phyloP scores from a whole-genome alignment of 1,284 basidiomycete genomes.

The Ustilago sp. region DNA sequence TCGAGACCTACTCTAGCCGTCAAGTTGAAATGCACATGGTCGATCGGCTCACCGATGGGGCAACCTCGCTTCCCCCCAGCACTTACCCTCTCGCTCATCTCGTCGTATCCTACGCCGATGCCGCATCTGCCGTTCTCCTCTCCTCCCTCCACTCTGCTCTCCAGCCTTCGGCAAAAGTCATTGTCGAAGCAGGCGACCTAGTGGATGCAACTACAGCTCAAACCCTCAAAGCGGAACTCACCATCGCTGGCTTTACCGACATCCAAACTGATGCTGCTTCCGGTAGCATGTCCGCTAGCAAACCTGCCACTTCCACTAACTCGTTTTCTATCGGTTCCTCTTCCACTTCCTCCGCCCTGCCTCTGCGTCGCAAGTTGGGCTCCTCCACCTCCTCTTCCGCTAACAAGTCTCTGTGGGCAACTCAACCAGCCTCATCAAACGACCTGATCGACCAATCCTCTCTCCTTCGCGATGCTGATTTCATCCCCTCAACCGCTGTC shows the following conservation, averaged over 20 bases:
- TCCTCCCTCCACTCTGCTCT: slow-evolving; percentile 46
- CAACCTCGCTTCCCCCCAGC: slow-evolving; percentile 42
- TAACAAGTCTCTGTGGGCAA: slow-evolving; percentile 66
- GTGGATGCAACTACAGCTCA: slow-evolving; percentile 29
- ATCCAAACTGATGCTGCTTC: slow-evolving; percentile 24
- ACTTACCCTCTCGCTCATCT: slow-evolving; percentile 54
- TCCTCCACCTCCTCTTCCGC: slow-evolving; percentile 15
- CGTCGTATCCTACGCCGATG: slow-evolving; percentile 48
- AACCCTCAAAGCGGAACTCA: slow-evolving; percentile 52
- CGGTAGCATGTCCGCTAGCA: slow-evolving; percentile 22
- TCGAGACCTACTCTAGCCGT: slow-evolving; percentile 49
- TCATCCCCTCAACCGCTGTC: slow-evolving; percentile 50
- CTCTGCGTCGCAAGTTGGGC: slow-evolving; percentile 56
- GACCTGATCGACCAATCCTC: slow-evolving; percentile 59
- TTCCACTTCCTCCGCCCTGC: slow-evolving; percentile 42
- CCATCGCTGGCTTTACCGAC: slow-evolving; percentile 57
- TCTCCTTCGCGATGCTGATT: slow-evolving; percentile 58
- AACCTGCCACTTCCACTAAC: slow-evolving; percentile 12
- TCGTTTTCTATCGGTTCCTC: slow-evolving; percentile 45
- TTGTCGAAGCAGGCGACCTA: slow-evolving; percentile 46
- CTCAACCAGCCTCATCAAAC: slow-evolving; percentile 48
- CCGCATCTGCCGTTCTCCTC: slow-evolving; percentile 46
- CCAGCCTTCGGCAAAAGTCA: slow-evolving; percentile 45
- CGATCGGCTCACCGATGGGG: slow-evolving; percentile 65
- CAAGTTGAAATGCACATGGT: slow-evolving; percentile 68